These are phyloP conservation scores for Pogostemon cablin DNA, from an alignment of 257 asterid genomes.

Conservation along the genomic window DNA sequence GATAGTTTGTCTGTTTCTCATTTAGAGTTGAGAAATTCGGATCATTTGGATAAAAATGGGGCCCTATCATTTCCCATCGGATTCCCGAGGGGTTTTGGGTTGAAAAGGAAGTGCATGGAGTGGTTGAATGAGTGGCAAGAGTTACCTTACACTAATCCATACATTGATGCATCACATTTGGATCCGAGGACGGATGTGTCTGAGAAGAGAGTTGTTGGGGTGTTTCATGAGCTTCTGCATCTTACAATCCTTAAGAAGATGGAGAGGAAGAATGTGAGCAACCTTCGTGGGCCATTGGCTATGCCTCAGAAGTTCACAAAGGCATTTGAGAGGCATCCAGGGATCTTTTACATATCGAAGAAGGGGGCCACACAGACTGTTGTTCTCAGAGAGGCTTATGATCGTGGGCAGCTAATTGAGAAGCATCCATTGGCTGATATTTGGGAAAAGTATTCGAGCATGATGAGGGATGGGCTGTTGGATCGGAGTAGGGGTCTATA, in stretches of 20 bases:
- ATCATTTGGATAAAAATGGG: conserved; percentile 32
- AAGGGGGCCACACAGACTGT: conserved; percentile 77
- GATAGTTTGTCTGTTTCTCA: conserved; percentile 60
- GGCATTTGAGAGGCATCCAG: conserved; percentile 88
- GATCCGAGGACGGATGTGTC: conserved; percentile 77
- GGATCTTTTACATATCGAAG: conserved; percentile 78
- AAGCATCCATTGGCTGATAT: conserved; percentile 68
- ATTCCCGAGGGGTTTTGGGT: conserved; percentile 85
- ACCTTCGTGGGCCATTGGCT: conserved; percentile 57
- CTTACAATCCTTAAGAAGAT: too few relatives aligned
- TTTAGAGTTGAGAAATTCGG: conserved; percentile 49
- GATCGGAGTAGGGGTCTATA: conserved; percentile 74
- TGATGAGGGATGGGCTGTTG: conserved; percentile 75
- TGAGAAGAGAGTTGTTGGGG: too few relatives aligned
- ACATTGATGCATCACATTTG: conserved; percentile 60
- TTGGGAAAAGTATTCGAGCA: conserved; percentile 55
- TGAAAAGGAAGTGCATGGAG: conserved; percentile 81
- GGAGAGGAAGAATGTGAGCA: neutral
- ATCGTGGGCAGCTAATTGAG: conserved; percentile 60
- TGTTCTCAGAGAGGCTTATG: conserved; percentile 82
- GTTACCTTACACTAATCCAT: conserved; percentile 85
- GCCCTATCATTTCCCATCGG: conserved; percentile 68
- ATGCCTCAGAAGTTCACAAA: conserved; percentile 92
- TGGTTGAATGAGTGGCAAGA: conserved; percentile 96
- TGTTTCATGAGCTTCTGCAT: too few relatives aligned